Evolutionary conservation across 805 yeast genomes (phyloP), one percentile per base, ranked within the genome.

Genomic region (Zygoascus bituminiphila): DNA sequence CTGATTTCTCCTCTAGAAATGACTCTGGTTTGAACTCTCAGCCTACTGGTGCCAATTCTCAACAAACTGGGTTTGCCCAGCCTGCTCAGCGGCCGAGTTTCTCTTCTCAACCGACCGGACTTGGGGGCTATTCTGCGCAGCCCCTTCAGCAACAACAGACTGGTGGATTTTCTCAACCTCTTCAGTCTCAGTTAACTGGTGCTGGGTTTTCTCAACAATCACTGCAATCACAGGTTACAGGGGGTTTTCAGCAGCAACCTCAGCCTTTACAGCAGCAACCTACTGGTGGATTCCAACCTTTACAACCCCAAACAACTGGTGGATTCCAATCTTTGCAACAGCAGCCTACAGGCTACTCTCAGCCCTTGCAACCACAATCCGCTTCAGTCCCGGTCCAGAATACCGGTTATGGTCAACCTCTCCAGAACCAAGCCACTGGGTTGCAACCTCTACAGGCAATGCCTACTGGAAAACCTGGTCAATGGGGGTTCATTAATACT

Each of bases 401-500:
- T 2, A 66, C 64, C 5, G 67, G 68, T 21, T 9, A 58, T 51
- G 17, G 14, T 21, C 22, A 58, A 51, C 41, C 57, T 17, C 49
- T 61, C 46, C 70, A 61, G 48, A 59, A 65, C 7, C 71, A 66
- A 45, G 33, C 55, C n/a, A 56, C 66, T 15, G 66, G 64, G 14
- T 20, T 23, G 20, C 63, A 62, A 37, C 54, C 63, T 14, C 57
- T 70, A 36, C 62, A 57, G 42, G 59, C 73, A 2, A 77, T 72
- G 63, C 67, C 72, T 2, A 76, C 79, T 0, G 89, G 89, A 5
- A 73, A 67, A 54, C 89, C 88, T 0, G 89, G 89, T 20, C 80
- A 83, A 62, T 82, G 89, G 89, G 88, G 89, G 3, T 80, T 83
- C 69, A 81, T 80, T 40, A 73, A 82, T 25, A 74, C 73, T 48